A percentile compares a stretch with the other conserved stretches of the same genome.
Evolutionary conservation across 2,329 filamentous ascomycete species (phyloP).

Genomic region (Alternaria burnsii): DNA sequence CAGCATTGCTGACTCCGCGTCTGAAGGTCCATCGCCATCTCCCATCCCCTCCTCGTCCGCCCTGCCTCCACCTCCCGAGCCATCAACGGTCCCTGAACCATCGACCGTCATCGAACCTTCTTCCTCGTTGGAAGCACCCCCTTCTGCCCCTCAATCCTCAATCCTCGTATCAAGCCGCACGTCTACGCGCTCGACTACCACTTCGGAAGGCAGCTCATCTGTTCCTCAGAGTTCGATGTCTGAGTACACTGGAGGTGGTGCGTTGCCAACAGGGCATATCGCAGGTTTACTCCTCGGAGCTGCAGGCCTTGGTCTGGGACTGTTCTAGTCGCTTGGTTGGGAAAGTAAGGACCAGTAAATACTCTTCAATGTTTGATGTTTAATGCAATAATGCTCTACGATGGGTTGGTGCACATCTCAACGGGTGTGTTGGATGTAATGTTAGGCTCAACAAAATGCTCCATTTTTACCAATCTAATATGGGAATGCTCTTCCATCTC

Average conservation of each 20-base stretch:
- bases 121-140: not conserved
- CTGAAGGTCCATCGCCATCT: conserved; percentile 25
- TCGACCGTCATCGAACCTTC: conserved; percentile 1
- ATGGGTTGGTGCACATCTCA: conserved; percentile 3
- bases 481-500: too few relatives aligned
- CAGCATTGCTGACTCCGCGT: conserved; percentile 33
- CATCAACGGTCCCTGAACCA: not conserved
- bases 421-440: conserved; percentile 11
- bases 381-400: not conserved
- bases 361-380: conserved; percentile 13
- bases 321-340: conserved; percentile 21
- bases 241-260: conserved; percentile 30
- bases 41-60: conserved; percentile 4
- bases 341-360: not conserved
- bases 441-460: not conserved
- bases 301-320: conserved; percentile 35
- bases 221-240: conserved; percentile 11
- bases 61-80: not conserved
- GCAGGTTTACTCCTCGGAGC: conserved; percentile 36
- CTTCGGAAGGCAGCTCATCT: conserved; percentile 8
- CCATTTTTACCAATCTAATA: not conserved
- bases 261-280: conserved; percentile 21
- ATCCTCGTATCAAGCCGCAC: conserved; percentile 18
- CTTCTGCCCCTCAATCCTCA: not conserved
- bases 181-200: conserved; percentile 17